Percentiles rank a stretch among this genome's conserved stretches.
These are phyloP conservation scores for Przewalskia tangutica DNA, from an alignment of 257 asterid species.

Conservation along the genomic window DNA sequence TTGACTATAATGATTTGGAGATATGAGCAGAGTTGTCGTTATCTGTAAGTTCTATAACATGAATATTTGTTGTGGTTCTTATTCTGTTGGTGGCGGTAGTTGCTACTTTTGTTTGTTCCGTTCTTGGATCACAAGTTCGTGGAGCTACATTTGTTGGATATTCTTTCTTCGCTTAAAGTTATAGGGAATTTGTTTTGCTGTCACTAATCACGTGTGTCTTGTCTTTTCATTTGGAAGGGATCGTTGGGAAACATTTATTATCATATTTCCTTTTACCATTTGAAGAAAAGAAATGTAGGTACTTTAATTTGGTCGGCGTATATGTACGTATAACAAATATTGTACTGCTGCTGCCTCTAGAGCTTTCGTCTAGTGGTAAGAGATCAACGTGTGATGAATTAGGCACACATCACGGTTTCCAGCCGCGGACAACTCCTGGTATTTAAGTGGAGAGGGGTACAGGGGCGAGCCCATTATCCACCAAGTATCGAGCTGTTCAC, in stretches of 20 bases:
- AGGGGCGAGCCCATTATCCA: not conserved
- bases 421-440: not conserved
- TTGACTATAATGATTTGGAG: not conserved
- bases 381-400: not conserved
- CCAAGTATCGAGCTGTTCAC: not conserved
- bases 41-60: not conserved
- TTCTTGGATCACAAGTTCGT: not conserved
- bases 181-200: not conserved
- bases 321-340: not conserved
- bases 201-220: not conserved
- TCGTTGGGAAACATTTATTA: not conserved
- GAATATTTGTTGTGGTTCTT: conserved; percentile 1
- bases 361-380: not conserved
- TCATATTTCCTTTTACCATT: not conserved
- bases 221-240: not conserved
- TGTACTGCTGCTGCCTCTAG: not conserved
- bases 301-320: not conserved
- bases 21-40: not conserved
- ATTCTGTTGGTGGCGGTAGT: not conserved
- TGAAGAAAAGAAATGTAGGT: not conserved
- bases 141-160: not conserved
- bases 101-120: not conserved
- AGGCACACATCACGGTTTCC: not conserved
- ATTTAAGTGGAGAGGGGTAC: not conserved
- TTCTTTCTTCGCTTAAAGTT: not conserved